These are phyloP conservation scores for Fennellomyces sp. DNA, from an alignment of 371 early-diverging fungal genomes.

Conservation along the genomic window DNA sequence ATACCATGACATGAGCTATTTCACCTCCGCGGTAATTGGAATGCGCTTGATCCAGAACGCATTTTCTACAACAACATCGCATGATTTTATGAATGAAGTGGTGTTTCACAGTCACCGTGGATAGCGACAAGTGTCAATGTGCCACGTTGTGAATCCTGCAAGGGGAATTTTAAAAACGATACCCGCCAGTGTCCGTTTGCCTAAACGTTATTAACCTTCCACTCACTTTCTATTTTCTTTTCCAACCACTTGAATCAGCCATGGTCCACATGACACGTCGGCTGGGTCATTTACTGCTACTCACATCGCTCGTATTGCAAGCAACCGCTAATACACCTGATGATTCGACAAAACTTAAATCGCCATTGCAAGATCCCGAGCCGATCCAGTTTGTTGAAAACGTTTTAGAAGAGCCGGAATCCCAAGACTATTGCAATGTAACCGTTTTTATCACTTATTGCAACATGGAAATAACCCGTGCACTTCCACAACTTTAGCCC, in stretches of 20 bases:
- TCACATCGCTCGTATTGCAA: background rate
- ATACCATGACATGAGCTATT: too few species aligned
- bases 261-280: background rate
- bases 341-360: background rate
- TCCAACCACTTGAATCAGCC: background rate
- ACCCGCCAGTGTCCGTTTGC: background rate
- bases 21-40: too few species aligned
- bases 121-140: too few species aligned
- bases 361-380: conserved; percentile 26
- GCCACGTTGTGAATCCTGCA: background rate
- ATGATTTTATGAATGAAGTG: background rate
- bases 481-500: conserved; percentile 47
- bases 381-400: conserved; percentile 40
- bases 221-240: background rate
- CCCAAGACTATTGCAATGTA: conserved; percentile 51
- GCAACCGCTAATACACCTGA: background rate
- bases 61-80: background rate
- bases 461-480: too few species aligned
- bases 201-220: too few species aligned
- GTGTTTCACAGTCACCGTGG: too few species aligned
- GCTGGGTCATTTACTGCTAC: background rate
- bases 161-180: background rate
- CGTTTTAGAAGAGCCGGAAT: conserved; percentile 21
- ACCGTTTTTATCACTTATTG: background rate
- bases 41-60: too few species aligned